Evolutionary conservation across 208 protist species (phyloP).

Genomic region (Acanthamoeba lugdunensis): DNA sequence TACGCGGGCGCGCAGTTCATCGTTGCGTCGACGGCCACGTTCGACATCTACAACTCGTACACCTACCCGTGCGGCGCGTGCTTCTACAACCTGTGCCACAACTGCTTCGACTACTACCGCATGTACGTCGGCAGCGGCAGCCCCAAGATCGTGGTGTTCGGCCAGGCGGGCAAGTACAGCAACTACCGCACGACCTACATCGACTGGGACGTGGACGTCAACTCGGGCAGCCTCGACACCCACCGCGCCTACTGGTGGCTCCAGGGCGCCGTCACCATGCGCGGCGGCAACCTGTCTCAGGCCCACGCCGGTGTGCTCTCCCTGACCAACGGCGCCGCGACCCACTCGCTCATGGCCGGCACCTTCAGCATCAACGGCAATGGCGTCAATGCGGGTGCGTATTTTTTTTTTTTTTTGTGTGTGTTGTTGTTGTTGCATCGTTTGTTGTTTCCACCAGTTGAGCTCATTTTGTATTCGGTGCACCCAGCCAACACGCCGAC

Average conservation of each 20-base stretch:
- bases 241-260: constrained; percentile 57
- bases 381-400: neutral
- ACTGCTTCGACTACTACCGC: constrained; percentile 67
- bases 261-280: constrained; percentile 39
- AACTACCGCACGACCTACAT: constrained; percentile 73
- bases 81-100: constrained; percentile 66
- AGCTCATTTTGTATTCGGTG: too few species aligned
- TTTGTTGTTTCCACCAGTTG: too few species aligned
- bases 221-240: constrained; percentile 48
- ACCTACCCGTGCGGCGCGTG: constrained; percentile 26
- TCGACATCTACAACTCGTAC: constrained; percentile 54
- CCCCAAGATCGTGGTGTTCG: constrained; percentile 59
- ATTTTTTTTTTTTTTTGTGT: too few species aligned
- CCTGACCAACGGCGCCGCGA: neutral
- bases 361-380: constrained; percentile 38
- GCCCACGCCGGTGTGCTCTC: constrained; percentile 44
- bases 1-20: constrained; percentile 31
- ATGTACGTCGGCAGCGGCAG: constrained; percentile 26
- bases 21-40: constrained; percentile 36
- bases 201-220: constrained; percentile 63
- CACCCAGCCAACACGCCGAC: neutral
- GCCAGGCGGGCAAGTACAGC: constrained; percentile 36
- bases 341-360: constrained; percentile 8
- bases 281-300: constrained; percentile 28
- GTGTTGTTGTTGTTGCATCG: too few species aligned